A percentile compares a stretch with the other conserved stretches of the same genome.
Evolutionary conservation across 2,329 filamentous ascomycete species (phyloP).

Genomic region (Diaporthe sp.): DNA sequence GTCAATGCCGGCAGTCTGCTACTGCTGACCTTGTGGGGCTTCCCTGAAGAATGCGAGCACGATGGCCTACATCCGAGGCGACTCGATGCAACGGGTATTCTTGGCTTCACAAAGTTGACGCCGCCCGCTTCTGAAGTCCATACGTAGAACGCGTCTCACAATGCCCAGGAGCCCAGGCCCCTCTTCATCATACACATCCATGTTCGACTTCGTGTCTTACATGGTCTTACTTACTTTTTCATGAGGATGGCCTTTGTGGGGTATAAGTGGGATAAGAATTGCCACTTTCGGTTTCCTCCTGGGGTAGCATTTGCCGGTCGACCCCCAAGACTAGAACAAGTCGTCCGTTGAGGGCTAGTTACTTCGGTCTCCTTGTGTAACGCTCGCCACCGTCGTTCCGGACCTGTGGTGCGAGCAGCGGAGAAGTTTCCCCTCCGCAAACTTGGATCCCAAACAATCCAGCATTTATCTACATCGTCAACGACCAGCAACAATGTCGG

Average conservation of each 20-base stretch:
- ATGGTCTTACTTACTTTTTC: too few species aligned
- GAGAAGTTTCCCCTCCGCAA: neutral
- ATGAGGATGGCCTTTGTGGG: too few species aligned
- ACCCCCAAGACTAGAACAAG: neutral
- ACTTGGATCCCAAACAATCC: neutral
- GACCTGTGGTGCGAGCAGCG: neutral
- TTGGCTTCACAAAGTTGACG: conserved; percentile 58
- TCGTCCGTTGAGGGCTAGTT: neutral
- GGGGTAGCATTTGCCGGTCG: neutral
- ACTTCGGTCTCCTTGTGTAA: neutral
- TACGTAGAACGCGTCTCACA: too few species aligned
- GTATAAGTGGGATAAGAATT: neutral
- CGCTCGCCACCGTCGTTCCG: neutral
- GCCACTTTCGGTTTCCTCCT: neutral
- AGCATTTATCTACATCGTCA: neutral
- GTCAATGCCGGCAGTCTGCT: too few species aligned
- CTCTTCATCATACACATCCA: too few species aligned
- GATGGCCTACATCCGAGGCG: conserved; percentile 64
- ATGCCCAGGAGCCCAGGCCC: too few species aligned
- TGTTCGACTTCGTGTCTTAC: neutral
- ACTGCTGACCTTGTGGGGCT: too few species aligned
- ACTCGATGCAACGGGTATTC: conserved; percentile 77
- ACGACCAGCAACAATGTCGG: neutral
- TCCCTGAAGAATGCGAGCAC: too few species aligned
- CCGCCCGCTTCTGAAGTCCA: conserved; percentile 10